Evolutionary conservation across 257 asterid genomes (phyloP).

Genomic region (Paulownia fortunei): DNA sequence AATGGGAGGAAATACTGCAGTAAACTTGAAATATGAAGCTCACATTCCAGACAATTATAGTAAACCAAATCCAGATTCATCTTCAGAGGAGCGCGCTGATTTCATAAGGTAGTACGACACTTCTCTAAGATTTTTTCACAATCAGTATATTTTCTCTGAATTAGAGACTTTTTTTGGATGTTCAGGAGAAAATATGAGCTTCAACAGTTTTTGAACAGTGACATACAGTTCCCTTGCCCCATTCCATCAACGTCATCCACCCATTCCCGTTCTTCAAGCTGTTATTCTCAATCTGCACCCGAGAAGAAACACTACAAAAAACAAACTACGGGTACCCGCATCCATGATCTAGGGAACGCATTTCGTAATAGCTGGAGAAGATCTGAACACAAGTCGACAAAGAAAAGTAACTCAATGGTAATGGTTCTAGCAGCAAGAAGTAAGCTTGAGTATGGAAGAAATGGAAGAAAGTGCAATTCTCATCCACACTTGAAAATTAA

Average conservation of each 20-base stretch:
- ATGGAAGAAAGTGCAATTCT: neutral
- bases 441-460: constrained; percentile 2
- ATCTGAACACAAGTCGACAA: constrained; percentile 56
- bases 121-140: neutral
- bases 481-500: neutral
- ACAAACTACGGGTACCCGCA: constrained; percentile 54
- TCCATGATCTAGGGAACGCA: constrained; percentile 70
- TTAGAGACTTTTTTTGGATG: constrained; percentile 10
- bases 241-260: constrained; percentile 52
- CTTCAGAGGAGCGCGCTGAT: constrained; percentile 80
- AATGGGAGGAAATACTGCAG: constrained; percentile 79
- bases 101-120: constrained; percentile 68
- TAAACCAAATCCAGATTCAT: constrained; percentile 73
- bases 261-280: constrained; percentile 43
- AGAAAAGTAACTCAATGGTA: constrained; percentile 77
- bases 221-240: constrained; percentile 48
- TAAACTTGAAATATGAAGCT: constrained; percentile 80
- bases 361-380: constrained; percentile 85
- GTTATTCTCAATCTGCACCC: constrained; percentile 32
- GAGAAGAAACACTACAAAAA: constrained; percentile 61
- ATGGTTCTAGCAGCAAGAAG: constrained; percentile 20
- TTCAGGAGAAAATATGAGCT: constrained; percentile 88
- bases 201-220: constrained; percentile 62
- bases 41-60: constrained; percentile 57
- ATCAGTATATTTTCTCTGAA: constrained; percentile 29